Evolutionary conservation across 202 grass and related monocot genomes (phyloP).

Genomic region (Setaria italica): DNA sequence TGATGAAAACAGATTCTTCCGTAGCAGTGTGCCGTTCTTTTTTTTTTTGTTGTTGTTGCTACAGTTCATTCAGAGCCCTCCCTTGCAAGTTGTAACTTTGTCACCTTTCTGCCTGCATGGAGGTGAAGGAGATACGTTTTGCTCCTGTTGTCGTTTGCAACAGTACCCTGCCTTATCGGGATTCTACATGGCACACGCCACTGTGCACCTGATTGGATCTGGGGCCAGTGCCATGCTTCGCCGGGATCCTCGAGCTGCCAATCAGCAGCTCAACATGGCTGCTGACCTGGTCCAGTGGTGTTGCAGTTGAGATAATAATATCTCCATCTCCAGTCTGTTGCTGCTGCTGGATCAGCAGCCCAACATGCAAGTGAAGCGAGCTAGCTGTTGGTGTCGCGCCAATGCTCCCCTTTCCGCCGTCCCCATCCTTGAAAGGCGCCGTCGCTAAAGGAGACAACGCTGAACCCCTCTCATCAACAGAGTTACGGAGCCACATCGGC

Average conservation of each 20-base stretch:
- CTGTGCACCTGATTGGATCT: background rate
- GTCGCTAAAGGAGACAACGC: background rate
- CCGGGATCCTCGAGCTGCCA: background rate
- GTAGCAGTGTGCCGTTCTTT: no score
- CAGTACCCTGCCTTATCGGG: background rate
- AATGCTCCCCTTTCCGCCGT: no score
- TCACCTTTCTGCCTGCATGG: background rate
- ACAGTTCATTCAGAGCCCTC: background rate
- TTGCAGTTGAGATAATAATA: slow-evolving; percentile 32
- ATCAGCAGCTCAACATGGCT: background rate
- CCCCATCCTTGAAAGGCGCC: background rate
- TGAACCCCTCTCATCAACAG: background rate
- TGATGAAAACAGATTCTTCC: background rate
- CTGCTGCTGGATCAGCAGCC: background rate
- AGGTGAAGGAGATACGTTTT: background rate
- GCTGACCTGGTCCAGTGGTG: background rate
- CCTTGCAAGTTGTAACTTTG: background rate
- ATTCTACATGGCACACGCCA: background rate
- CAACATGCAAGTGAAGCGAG: background rate
- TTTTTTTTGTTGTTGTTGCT: background rate
- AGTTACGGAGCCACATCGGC: no score
- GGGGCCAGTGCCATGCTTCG: background rate
- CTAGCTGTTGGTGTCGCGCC: no score
- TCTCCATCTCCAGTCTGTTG: background rate
- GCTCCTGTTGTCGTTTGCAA: background rate